These are phyloP conservation scores for Talaromyces stipitatus DNA, from an alignment of 495 filamentous ascomycete species.

Conservation along the genomic window DNA sequence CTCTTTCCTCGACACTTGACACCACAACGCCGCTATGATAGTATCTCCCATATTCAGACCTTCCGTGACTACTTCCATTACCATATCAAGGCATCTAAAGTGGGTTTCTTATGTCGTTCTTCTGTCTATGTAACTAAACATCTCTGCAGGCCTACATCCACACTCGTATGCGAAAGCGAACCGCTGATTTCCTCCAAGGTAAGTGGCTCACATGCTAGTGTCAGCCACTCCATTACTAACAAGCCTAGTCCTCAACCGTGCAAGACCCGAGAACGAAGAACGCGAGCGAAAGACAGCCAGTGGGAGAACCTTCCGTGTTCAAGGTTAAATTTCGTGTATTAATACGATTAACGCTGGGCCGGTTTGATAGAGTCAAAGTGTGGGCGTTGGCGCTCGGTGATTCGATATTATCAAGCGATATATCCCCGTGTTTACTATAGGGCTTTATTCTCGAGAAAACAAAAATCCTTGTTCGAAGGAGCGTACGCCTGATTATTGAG, in stretches of 20 bases:
- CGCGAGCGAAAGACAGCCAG: slow-evolving; percentile 98
- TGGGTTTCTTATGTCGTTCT: slow-evolving; percentile 20
- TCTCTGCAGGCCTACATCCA: slow-evolving; percentile 80
- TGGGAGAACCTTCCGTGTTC: slow-evolving; percentile 85
- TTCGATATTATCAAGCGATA: background rate
- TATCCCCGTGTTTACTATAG: background rate
- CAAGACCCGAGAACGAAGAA: slow-evolving; percentile 89
- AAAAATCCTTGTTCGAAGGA: background rate
- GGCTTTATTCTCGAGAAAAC: background rate
- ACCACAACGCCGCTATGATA: slow-evolving; percentile 79
- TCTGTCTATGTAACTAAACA: slow-evolving; percentile 10
- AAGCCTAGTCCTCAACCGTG: slow-evolving; percentile 70
- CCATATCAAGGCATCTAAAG: slow-evolving; percentile 98
- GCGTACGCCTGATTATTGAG: background rate
- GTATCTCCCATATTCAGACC: slow-evolving; percentile 97
- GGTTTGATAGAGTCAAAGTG: background rate
- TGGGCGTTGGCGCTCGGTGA: background rate
- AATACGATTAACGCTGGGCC: background rate
- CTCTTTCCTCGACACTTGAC: slow-evolving; percentile 94
- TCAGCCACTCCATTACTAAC: slow-evolving; percentile 19
- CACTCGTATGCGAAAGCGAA: slow-evolving; percentile 91
- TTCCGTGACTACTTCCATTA: slow-evolving; percentile 99
- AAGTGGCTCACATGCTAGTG: slow-evolving; percentile 13
- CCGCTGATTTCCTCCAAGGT: slow-evolving; percentile 97
- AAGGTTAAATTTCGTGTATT: slow-evolving; percentile 30